phyloP scores from a whole-genome alignment of 352 stramenopile species.

The Phytophthora melonis region DNA sequence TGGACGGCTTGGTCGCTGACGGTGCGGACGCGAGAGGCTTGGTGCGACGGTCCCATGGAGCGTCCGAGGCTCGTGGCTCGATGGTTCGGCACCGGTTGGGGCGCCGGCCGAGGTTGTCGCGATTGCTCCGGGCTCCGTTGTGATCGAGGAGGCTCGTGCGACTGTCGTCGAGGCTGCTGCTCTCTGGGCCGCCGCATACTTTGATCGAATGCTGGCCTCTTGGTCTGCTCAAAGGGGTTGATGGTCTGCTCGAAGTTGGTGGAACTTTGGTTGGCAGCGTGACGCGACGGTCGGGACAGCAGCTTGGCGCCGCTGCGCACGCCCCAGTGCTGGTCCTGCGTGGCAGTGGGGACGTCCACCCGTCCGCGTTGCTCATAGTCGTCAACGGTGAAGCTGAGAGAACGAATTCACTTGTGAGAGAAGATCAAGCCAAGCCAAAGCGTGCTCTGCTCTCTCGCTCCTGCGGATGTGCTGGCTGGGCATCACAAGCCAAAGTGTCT shows the following conservation, averaged over 20 bases:
- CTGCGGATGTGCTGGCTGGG: conserved; percentile 32
- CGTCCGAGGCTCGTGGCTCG: conserved; percentile 1
- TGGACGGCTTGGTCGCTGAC: neutral
- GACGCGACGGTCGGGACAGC: conserved; percentile 9
- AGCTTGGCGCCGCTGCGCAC: conserved; percentile 28
- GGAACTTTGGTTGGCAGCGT: conserved; percentile 10
- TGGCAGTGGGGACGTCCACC: conserved; percentile 28
- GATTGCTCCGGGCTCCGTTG: neutral
- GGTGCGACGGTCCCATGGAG: conserved; percentile 6
- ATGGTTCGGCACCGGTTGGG: conserved; percentile 3
- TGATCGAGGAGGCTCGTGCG: neutral
- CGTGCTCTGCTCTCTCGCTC: neutral
- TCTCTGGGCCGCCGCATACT: conserved; percentile 12
- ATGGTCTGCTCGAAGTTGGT: conserved; percentile 31
- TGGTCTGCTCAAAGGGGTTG: conserved; percentile 14
- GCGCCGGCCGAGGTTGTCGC: neutral
- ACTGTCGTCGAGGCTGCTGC: conserved; percentile 7
- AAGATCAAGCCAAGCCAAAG: neutral
- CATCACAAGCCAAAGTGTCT: conserved; percentile 23
- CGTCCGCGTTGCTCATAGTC: conserved; percentile 9
- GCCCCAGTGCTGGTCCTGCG: conserved; percentile 17
- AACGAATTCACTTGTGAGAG: conserved; percentile 32
- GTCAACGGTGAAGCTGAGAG: conserved; percentile 15
- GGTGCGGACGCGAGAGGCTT: neutral
- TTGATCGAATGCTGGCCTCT: neutral